These are phyloP conservation scores for Trichoderma afroharzianum DNA, from an alignment of 2,329 filamentous ascomycete genomes.

Conservation along the genomic window DNA sequence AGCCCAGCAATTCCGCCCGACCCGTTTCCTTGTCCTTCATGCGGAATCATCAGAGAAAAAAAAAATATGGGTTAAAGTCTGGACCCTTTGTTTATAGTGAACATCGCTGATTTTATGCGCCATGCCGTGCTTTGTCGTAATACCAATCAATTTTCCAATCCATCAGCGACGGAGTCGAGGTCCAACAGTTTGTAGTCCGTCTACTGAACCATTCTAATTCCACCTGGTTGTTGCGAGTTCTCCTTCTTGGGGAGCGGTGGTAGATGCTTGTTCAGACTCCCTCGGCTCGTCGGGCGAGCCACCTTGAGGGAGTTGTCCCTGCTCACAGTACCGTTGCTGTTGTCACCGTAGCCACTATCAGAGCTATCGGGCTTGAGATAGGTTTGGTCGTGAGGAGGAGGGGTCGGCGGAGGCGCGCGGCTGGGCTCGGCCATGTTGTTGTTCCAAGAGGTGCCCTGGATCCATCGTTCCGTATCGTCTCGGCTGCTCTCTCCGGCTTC, in stretches of 20 bases:
- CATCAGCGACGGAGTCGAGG: constrained; percentile 20
- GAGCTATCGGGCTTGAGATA: constrained; percentile 43
- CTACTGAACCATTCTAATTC: constrained; percentile 33
- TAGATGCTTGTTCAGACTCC: constrained; percentile 58
- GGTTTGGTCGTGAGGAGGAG: constrained; percentile 30
- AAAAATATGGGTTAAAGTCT: constrained; percentile 9
- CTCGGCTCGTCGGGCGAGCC: constrained; percentile 43
- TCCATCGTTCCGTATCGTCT: constrained; percentile 40
- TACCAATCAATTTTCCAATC: constrained; percentile 20
- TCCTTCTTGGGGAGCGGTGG: constrained; percentile 50
- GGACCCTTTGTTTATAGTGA: constrained; percentile 11
- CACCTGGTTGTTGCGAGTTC: constrained; percentile 27
- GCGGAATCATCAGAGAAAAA: constrained; percentile 19
- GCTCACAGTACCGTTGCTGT: constrained; percentile 30
- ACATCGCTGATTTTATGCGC: constrained; percentile 20
- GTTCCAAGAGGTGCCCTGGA: constrained; percentile 35
- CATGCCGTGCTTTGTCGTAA: constrained; percentile 20
- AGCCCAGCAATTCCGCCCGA: constrained; percentile 18
- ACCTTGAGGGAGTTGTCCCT: constrained; percentile 31
- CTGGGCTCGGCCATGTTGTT: constrained; percentile 46
- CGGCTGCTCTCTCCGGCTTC: constrained; percentile 76
- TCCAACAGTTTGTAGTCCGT: constrained; percentile 15
- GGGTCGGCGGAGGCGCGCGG: constrained; percentile 36
- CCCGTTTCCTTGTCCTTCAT: constrained; percentile 19
- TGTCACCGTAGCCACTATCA: constrained; percentile 45